Evolutionary conservation across 148 eudicot species (phyloP).

Genomic region (Linanthus parryae): DNA sequence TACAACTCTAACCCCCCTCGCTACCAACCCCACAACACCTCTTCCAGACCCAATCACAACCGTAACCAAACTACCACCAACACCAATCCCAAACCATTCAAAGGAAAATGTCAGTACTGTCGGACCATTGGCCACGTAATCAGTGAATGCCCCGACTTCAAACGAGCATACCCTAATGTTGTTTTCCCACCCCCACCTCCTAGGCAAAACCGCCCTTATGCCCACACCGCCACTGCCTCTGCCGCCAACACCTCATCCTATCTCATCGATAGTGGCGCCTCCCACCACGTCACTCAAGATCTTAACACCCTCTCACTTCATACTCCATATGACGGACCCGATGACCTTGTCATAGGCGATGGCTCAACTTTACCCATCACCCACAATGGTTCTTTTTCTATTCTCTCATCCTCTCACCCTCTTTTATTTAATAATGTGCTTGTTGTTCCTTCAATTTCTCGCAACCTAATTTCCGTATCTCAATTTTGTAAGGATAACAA

Average conservation of each 20-base stretch:
- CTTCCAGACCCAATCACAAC: neutral
- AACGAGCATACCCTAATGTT: neutral
- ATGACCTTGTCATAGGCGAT: conserved; percentile 1
- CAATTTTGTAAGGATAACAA: neutral
- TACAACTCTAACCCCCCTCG: conserved; percentile 4
- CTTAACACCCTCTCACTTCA: conserved; percentile 2
- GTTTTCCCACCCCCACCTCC: conserved; percentile 1
- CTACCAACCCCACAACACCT: neutral
- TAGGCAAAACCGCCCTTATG: neutral
- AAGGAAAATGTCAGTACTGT: conserved; percentile 1
- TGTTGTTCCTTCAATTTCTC: neutral
- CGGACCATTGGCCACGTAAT: neutral
- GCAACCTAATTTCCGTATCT: neutral
- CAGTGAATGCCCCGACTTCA: neutral
- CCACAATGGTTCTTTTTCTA: neutral
- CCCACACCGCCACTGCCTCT: conserved; percentile 1
- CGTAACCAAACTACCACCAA: too few species aligned
- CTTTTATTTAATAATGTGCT: neutral
- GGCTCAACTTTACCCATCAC: neutral
- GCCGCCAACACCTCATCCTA: neutral
- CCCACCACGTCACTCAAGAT: conserved; percentile 1
- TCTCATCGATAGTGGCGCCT: conserved; percentile 3
- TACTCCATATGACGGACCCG: conserved; percentile 1
- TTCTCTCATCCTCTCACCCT: neutral
- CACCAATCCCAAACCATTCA: too few species aligned